Base-by-base conservation (phyloP, 2,329 filamentous ascomycete genomes). In the Pestalotiopsis sp. region DNA sequence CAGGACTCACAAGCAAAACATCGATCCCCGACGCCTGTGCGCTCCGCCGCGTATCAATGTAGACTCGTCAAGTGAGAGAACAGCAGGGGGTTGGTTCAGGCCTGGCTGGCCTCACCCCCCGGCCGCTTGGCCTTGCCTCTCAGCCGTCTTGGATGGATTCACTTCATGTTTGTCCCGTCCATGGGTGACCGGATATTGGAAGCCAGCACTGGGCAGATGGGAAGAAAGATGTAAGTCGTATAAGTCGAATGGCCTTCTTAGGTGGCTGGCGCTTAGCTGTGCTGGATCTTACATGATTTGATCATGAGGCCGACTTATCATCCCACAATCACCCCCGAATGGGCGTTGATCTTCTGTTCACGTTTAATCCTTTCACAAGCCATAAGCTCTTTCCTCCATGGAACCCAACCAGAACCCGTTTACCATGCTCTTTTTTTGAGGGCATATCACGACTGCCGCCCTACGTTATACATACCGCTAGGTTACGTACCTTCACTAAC, bases 21-120 rank as follows among this genome's bases (percentile, higher is more conserved):
- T 35, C 30, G 73, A 72, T 74, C 68, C 72, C 72, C 74, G 75
- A 75, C 73, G 72, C 75, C 70, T 66, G 69, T 71, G 68, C 72
- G 73, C 64, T 57, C 44, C 44, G 38, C 44, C 63, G 63, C 20
- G 63, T 52, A 52, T 52, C 61, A 73, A 70, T 71, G 69, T 63
- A 70, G 70, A 70, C 61, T 57, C 64, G 68, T 64, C 64, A 66
- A 70, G 67, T 72, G 70, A 70, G 66, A 69, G 70, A 63, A 65
- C 44, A 20, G 13, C 26, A 20, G 56, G 63, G 63, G 63, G 63
- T 44, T 22, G 63, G 64, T 68, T 70, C 69, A 64, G 68, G 69
- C 69, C 67, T 67, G 72, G 70, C 68, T 70, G 68, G 69, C 70
- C 30, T 9, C 7, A 35, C 7, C 65, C 52, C 69, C 61, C 35